A percentile compares a stretch with the other conserved stretches of the same genome.
Evolutionary conservation across 2,329 filamentous ascomycete genomes (phyloP).

Genomic region (Trichoderma gracile): DNA sequence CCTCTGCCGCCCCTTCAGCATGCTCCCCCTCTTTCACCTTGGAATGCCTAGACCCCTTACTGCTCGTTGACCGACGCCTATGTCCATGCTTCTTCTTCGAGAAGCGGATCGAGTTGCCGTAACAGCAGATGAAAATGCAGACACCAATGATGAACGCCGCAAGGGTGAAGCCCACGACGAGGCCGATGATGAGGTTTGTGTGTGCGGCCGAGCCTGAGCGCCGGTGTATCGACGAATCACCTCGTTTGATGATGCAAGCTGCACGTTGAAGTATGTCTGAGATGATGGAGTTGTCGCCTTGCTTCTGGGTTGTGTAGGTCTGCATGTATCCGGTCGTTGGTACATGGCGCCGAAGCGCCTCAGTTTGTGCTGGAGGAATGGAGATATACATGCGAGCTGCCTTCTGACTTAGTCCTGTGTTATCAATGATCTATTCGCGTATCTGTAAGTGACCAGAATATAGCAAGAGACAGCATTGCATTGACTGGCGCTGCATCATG

Average conservation of each 20-base stretch:
- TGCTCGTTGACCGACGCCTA: constrained; percentile 32
- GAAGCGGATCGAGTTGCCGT: constrained; percentile 43
- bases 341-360: constrained; percentile 6
- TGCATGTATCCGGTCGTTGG: background rate
- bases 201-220: constrained; percentile 34
- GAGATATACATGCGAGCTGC: constrained; percentile 38
- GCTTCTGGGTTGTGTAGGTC: background rate
- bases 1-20: constrained; percentile 1
- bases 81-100: constrained; percentile 33
- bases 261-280: background rate
- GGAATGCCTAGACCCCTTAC: constrained; percentile 41
- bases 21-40: constrained; percentile 30
- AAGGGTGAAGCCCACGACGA: constrained; percentile 46
- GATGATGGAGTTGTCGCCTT: background rate
- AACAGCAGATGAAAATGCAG: constrained; percentile 43
- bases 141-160: constrained; percentile 43
- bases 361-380: constrained; percentile 13
- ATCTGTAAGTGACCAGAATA: background rate
- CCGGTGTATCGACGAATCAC: constrained; percentile 22
- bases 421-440: background rate
- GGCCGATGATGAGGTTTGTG: constrained; percentile 46
- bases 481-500: background rate
- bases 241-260: background rate
- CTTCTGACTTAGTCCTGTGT: background rate
- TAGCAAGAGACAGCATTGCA: background rate